A percentile compares a stretch with the other conserved stretches of the same genome.
phyloP scores from a whole-genome alignment of 768 basidiomycete genomes.

The Xanthoconium stramineum region DNA sequence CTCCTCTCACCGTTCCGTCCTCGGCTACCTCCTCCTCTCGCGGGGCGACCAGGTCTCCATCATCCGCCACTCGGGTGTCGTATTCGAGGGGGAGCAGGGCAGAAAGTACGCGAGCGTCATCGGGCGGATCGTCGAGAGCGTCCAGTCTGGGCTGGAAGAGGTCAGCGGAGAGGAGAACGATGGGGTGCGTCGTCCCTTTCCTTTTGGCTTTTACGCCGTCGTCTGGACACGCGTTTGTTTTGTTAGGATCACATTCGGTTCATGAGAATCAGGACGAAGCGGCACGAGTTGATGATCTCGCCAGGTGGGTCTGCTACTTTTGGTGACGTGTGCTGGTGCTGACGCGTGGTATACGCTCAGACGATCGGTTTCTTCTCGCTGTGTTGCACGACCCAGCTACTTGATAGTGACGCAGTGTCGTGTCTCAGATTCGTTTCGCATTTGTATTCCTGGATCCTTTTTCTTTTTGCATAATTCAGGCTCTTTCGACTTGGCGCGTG shows the following conservation, averaged over 20 bases:
- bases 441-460: slow-evolving; percentile 14
- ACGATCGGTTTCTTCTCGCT: slow-evolving; percentile 76
- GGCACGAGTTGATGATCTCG: slow-evolving; percentile 93
- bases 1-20: slow-evolving; percentile 78
- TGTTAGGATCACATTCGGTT: slow-evolving; percentile 88
- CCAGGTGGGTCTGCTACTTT: slow-evolving; percentile 58
- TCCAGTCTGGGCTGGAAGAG: slow-evolving; percentile 77
- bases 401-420: slow-evolving; percentile 15
- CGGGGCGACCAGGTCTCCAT: slow-evolving; percentile 71
- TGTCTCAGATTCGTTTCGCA: neutral
- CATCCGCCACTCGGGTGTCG: slow-evolving; percentile 78
- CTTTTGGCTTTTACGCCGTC: neutral
- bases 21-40: slow-evolving; percentile 83
- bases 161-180: slow-evolving; percentile 63
- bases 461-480: slow-evolving; percentile 9
- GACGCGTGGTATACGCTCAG: slow-evolving; percentile 34
- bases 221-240: neutral
- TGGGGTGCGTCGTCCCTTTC: slow-evolving; percentile 37
- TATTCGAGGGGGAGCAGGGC: slow-evolving; percentile 85
- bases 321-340: neutral
- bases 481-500: neutral
- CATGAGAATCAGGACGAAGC: slow-evolving; percentile 85
- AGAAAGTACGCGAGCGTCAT: slow-evolving; percentile 70
- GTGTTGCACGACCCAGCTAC: slow-evolving; percentile 76
- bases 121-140: slow-evolving; percentile 71